Evolutionary conservation across 1,284 basidiomycete genomes (phyloP).

Genomic region (Ceraceosorus guamensis): DNA sequence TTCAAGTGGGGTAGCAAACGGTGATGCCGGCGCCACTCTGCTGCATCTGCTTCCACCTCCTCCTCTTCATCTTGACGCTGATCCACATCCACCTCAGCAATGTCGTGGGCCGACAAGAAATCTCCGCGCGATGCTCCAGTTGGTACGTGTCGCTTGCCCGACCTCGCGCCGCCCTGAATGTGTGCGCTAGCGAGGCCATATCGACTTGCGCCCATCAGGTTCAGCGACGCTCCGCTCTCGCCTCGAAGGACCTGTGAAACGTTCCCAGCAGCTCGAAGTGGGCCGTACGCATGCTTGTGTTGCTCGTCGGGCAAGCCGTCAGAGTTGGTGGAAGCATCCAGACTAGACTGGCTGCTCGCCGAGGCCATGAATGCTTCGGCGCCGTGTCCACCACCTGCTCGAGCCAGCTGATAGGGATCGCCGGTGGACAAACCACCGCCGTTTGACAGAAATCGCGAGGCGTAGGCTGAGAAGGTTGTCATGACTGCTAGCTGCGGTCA

Average conservation of each 20-base stretch:
- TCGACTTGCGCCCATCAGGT: not conserved
- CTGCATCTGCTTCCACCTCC: constrained; percentile 6
- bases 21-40: not conserved
- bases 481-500: not conserved
- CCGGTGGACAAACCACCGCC: constrained; percentile 1
- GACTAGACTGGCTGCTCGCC: not conserved
- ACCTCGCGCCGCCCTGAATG: not conserved
- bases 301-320: not conserved
- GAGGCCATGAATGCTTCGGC: too few species aligned
- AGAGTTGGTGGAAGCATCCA: constrained; percentile 3
- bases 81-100: not conserved
- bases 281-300: not conserved
- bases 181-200: not conserved
- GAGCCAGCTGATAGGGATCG: not conserved
- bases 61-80: constrained; percentile 9
- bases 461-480: constrained; percentile 13
- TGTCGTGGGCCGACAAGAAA: not conserved
- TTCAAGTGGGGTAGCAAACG: not conserved
- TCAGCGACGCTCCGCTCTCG: too few species aligned
- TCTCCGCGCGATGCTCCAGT: not conserved
- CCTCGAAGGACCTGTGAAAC: too few species aligned
- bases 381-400: not conserved
- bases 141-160: not conserved
- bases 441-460: constrained; percentile 11
- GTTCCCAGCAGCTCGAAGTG: constrained; percentile 1